Percentiles rank a stretch among this genome's conserved stretches.
These are phyloP conservation scores for Candida parachauliodes DNA, from an alignment of 805 yeast species.

Conservation along the genomic window DNA sequence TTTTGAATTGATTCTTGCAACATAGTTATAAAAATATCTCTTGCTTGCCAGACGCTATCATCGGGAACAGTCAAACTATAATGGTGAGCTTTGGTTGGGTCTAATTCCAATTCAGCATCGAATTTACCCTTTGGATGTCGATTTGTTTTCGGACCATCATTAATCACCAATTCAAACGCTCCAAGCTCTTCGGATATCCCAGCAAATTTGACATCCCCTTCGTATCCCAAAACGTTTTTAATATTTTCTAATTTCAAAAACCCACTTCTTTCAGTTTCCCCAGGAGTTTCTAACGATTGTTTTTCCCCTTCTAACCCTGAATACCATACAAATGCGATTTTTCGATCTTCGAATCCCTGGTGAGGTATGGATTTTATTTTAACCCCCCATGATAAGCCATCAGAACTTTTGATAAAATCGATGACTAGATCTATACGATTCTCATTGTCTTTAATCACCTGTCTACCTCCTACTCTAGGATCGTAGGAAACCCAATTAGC, in stretches of 20 bases:
- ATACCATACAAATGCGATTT: constrained; percentile 72
- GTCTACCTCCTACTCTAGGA: constrained; percentile 82
- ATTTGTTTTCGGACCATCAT: constrained; percentile 49
- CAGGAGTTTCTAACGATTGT: constrained; percentile 10
- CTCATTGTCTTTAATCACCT: constrained; percentile 65
- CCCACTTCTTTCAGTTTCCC: constrained; percentile 17
- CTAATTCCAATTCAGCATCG: constrained; percentile 38
- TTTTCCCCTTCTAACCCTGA: constrained; percentile 66
- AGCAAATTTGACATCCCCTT: constrained; percentile 38
- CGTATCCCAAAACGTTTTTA: constrained; percentile 24
- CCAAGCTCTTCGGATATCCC: constrained; percentile 63
- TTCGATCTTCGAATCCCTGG: constrained; percentile 42
- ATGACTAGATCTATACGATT: constrained; percentile 61
- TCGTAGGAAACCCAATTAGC: constrained; percentile 90
- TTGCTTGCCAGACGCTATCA: constrained; percentile 72
- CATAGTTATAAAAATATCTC: constrained; percentile 67
- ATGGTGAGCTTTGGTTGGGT: constrained; percentile 63
- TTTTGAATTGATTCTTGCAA: constrained; percentile 64
- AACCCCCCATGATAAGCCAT: constrained; percentile 78
- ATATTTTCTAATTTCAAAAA: constrained; percentile 23
- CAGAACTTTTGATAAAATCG: constrained; percentile 69
- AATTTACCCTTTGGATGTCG: constrained; percentile 34
- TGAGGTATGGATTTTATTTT: constrained; percentile 66
- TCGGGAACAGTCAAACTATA: constrained; percentile 67
- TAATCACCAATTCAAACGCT: constrained; percentile 56